Base-by-base conservation (phyloP, 805 yeast genomes). In the Yarrowia keelungensis region DNA sequence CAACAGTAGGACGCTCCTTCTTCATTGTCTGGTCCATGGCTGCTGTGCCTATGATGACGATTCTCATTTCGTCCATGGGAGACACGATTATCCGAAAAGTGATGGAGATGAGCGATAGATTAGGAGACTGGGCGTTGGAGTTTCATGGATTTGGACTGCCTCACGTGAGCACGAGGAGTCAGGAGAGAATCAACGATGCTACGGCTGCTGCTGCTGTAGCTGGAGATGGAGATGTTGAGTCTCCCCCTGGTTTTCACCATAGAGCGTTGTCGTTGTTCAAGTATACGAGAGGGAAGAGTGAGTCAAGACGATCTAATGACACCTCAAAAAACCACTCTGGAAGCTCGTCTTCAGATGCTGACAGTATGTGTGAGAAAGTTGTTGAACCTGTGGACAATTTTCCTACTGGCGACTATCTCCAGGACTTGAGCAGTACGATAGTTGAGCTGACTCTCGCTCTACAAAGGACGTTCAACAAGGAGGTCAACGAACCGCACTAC, bases 11-110 rank as follows among this genome's bases (percentile, higher is more conserved):
- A 0, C 79, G 89, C 46, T 84, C 89, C 0, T 86, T 91, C 72
- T 92, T 92, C 73, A 86, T 90, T 8, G 78, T 86, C 8, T 92
- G 97, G 97, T 89, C 92, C 0, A 75, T 92, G 22, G 80, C 87
- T 4, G 97, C 97, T 0, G 88, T 92, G 22, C 97, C 97, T 0
- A 80, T 91, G 65, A 91, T 92, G 96, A 90, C 97, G 2, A 87
- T 89, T n/a, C 81, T 91, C 67, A 86, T 91, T 43, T 87, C 93
- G 0, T 87, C 86, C 64, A 79, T 89, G 59, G 91, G 94, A 71
- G 96, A 90, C 74, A 80, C 85, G 19, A 47, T 76, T 32, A 73
- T 76, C 45, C 68, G 54, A 8, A 50, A 58, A 11, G 64, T 74
- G 15, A 47, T 67, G 35, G 69, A 69, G 22, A 49, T 70, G 38